These are phyloP conservation scores for Arctium lappa DNA, from an alignment of 129 eudicot species.

Conservation along the genomic window DNA sequence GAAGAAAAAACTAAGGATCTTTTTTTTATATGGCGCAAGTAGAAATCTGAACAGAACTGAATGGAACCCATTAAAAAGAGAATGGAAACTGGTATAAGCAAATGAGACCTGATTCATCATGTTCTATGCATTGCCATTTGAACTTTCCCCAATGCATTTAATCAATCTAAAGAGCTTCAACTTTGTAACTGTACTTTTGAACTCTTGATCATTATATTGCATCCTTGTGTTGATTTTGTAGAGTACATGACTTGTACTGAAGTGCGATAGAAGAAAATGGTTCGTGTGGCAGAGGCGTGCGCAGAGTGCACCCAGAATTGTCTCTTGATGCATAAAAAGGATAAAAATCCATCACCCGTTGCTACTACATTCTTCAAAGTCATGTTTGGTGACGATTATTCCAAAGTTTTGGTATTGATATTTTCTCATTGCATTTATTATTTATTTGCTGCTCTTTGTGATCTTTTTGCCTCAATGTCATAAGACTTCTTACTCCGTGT, in stretches of 20 bases:
- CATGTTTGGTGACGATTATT: constrained; percentile 38
- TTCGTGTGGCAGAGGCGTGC: constrained; percentile 41
- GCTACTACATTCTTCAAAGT: constrained; percentile 48
- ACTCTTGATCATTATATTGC: neutral
- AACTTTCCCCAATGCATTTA: neutral
- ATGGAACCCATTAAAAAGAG: neutral
- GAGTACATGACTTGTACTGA: neutral
- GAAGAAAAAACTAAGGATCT: neutral
- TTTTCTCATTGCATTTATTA: neutral
- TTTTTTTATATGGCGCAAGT: neutral
- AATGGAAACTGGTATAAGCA: neutral
- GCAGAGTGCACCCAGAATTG: constrained; percentile 52
- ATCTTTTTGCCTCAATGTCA: neutral
- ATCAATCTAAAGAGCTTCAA: neutral
- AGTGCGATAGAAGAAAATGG: constrained; percentile 2
- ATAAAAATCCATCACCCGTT: constrained; percentile 22
- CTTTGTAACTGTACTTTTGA: neutral
- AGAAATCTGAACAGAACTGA: neutral
- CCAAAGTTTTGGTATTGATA: constrained; percentile 41
- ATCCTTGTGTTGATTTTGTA: constrained; percentile 10
- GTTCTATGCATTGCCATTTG: constrained; percentile 1
- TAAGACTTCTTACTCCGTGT: neutral
- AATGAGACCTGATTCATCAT: neutral
- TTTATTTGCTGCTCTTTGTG: neutral
- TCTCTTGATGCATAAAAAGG: constrained; percentile 33